Conservation (phyloP, 495 filamentous ascomycete genomes). For the Xanthoparmelia taractica region DNA sequence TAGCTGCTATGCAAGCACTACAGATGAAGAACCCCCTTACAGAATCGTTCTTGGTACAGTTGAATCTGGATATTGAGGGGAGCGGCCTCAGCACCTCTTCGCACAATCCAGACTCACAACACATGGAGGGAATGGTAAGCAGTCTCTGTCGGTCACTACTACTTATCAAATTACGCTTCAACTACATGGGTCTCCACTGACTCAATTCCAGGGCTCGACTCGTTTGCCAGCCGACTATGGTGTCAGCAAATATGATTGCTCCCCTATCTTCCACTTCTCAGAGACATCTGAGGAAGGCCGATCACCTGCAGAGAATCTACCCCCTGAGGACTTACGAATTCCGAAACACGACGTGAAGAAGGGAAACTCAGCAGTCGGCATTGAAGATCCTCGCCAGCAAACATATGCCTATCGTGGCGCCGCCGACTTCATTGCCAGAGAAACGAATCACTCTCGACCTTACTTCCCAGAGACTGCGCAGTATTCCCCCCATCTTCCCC, state of each 20-base stretch:
- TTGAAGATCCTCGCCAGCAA: conserved; percentile 10
- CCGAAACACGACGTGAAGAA: background rate
- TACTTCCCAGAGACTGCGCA: conserved; percentile 13
- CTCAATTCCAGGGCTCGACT: background rate
- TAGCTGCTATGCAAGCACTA: conserved; percentile 80
- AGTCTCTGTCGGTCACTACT: background rate
- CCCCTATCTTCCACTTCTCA: conserved; percentile 6
- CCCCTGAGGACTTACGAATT: background rate
- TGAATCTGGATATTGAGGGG: conserved; percentile 84
- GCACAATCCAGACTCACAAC: conserved; percentile 21
- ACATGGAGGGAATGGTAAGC: conserved; percentile 15
- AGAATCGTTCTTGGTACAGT: conserved; percentile 88
- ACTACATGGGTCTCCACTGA: background rate
- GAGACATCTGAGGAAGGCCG: conserved; percentile 3
- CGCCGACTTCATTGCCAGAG: background rate
- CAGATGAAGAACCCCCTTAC: conserved; percentile 86
- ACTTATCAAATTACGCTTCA: background rate
- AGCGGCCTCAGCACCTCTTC: conserved; percentile 33
- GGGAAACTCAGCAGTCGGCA: background rate
- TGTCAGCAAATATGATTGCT: background rate
- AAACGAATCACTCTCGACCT: background rate
- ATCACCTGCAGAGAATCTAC: background rate
- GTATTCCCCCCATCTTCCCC: background rate
- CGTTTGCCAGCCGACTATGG: background rate
- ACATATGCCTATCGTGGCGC: conserved; percentile 14